phyloP scores from a whole-genome alignment of 306 rosid species.

The Cicer bijugum region DNA sequence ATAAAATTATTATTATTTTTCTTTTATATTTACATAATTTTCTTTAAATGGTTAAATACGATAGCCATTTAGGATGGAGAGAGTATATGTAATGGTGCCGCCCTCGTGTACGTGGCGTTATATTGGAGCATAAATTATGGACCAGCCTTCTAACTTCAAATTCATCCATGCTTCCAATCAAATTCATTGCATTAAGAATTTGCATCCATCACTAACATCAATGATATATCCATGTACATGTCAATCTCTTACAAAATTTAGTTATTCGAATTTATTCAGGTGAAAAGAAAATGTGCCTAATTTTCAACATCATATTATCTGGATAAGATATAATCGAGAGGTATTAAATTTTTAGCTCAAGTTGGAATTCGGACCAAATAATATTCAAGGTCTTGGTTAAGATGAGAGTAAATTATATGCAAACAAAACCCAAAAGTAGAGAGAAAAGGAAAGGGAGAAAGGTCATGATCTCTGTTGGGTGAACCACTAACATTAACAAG shows the following conservation, averaged over 20 bases:
- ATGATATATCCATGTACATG: background rate
- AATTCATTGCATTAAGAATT: too few species aligned
- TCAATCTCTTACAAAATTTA: background rate
- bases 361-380: conserved; percentile 45
- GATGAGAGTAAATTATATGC: conserved; percentile 45
- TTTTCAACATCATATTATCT: conserved; percentile 31
- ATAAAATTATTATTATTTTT: too few species aligned
- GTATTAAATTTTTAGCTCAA: conserved; percentile 36
- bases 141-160: too few species aligned
- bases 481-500: conserved; percentile 68
- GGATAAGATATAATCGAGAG: conserved; percentile 9
- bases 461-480: conserved; percentile 66
- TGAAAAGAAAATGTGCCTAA: conserved; percentile 32
- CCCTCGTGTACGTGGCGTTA: too few species aligned
- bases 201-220: too few species aligned
- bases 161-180: too few species aligned
- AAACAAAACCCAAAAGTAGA: conserved; percentile 48
- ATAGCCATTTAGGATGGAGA: too few species aligned
- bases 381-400: conserved; percentile 39
- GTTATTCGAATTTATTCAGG: conserved; percentile 45
- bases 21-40: too few species aligned
- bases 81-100: too few species aligned
- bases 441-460: conserved; percentile 31
- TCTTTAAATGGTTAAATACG: too few species aligned
- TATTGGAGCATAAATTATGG: too few species aligned